phyloP scores from a whole-genome alignment of 495 filamentous ascomycete genomes.

The Cetradonia linearis region DNA sequence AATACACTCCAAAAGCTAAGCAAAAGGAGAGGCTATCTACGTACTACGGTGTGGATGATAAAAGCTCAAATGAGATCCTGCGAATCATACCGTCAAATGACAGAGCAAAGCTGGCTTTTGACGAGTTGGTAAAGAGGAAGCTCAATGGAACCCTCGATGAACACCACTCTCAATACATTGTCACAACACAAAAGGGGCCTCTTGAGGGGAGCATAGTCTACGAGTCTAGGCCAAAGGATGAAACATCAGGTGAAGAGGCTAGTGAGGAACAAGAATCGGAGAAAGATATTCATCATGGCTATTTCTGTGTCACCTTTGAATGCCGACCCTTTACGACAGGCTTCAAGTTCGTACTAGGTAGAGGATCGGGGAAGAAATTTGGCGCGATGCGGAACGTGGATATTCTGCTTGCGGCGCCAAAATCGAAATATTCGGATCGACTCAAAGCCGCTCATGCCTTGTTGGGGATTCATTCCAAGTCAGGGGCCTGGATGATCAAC shows the following conservation, averaged over 20 bases:
- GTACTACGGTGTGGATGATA: neutral
- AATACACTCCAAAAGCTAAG: neutral
- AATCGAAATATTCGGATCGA: neutral
- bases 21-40: neutral
- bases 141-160: constrained; percentile 1
- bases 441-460: neutral
- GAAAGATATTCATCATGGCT: neutral
- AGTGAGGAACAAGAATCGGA: neutral
- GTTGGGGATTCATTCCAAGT: neutral
- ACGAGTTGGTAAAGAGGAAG: neutral
- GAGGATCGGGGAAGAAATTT: constrained; percentile 8
- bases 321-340: neutral
- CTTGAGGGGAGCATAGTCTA: neutral
- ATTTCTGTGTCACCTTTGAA: constrained; percentile 5
- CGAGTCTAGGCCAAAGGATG: neutral
- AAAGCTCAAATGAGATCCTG: constrained; percentile 8
- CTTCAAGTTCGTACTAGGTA: neutral
- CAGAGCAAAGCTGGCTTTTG: constrained; percentile 1
- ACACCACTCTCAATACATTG: constrained; percentile 8
- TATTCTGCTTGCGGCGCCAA: constrained; percentile 4
- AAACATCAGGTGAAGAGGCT: neutral
- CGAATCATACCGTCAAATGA: neutral
- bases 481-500: neutral
- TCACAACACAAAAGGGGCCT: neutral
- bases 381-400: constrained; percentile 2